Conservation (phyloP, 352 stramenopile species). For the Thalassiosira livingstoniorum region DNA sequence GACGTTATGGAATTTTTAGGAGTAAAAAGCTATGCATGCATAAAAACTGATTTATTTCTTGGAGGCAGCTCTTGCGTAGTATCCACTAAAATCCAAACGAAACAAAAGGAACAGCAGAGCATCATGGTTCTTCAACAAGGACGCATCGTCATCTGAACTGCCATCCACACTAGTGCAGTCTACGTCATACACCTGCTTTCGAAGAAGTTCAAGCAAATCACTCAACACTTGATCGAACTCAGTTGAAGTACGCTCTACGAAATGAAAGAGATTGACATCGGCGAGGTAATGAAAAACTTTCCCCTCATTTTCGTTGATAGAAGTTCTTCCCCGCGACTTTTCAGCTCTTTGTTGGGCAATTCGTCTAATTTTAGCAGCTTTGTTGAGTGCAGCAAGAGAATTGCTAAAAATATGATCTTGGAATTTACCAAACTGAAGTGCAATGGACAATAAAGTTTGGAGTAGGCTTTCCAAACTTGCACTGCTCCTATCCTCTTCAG, state of each 20-base stretch:
- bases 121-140: conserved; percentile 63
- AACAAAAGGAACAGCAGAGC: conserved; percentile 78
- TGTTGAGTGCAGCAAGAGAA: conserved; percentile 64
- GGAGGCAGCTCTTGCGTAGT: conserved; percentile 75
- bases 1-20: too few species aligned
- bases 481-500: conserved; percentile 8
- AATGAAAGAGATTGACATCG: conserved; percentile 50
- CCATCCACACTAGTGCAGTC: conserved; percentile 32
- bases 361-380: conserved; percentile 41
- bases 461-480: conserved; percentile 57
- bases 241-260: conserved; percentile 36
- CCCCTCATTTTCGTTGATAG: conserved; percentile 44
- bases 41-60: too few species aligned
- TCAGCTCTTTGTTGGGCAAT: conserved; percentile 41
- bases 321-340: conserved; percentile 46
- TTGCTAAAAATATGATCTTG: conserved; percentile 78
- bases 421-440: conserved; percentile 77
- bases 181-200: conserved; percentile 62
- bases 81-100: conserved; percentile 82
- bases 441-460: conserved; percentile 60
- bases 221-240: conserved; percentile 70
- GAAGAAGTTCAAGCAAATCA: conserved; percentile 61
- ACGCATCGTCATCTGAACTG: conserved; percentile 19
- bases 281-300: conserved; percentile 51
- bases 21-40: too few species aligned